Conservation (phyloP, 768 basidiomycete species). For the Boletus rubescentipes region DNA sequence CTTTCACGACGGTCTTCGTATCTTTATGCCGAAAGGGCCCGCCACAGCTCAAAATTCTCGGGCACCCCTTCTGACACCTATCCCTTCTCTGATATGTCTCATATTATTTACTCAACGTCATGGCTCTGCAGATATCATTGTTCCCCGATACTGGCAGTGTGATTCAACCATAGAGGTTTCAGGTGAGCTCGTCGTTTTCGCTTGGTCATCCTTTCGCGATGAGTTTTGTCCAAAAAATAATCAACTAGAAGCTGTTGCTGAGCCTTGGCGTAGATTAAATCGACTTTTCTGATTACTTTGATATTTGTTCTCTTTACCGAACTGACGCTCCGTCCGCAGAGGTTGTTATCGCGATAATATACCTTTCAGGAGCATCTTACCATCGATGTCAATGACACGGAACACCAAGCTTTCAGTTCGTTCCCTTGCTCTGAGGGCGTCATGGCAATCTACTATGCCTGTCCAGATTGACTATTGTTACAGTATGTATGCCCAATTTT, state of each 20-base stretch:
- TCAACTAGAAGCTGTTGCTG: slow-evolving; percentile 93
- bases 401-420: neutral
- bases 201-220: slow-evolving; percentile 11
- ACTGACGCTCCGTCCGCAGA: neutral
- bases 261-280: slow-evolving; percentile 66
- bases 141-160: neutral
- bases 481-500: slow-evolving; percentile 5
- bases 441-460: neutral
- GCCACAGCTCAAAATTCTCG: slow-evolving; percentile 84
- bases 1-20: slow-evolving; percentile 92
- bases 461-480: neutral
- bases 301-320: neutral
- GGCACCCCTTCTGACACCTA: slow-evolving; percentile 69
- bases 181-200: slow-evolving; percentile 6
- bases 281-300: slow-evolving; percentile 34
- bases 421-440: neutral
- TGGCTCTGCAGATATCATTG: neutral
- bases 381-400: neutral
- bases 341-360: neutral
- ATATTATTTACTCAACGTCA: neutral
- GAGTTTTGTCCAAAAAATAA: slow-evolving; percentile 41
- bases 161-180: fast-evolving
- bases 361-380: neutral
- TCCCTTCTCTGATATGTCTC: neutral
- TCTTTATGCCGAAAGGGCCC: slow-evolving; percentile 82